These are phyloP conservation scores for Casuarina equisetifolia DNA, from an alignment of 306 rosid genomes.

Conservation along the genomic window DNA sequence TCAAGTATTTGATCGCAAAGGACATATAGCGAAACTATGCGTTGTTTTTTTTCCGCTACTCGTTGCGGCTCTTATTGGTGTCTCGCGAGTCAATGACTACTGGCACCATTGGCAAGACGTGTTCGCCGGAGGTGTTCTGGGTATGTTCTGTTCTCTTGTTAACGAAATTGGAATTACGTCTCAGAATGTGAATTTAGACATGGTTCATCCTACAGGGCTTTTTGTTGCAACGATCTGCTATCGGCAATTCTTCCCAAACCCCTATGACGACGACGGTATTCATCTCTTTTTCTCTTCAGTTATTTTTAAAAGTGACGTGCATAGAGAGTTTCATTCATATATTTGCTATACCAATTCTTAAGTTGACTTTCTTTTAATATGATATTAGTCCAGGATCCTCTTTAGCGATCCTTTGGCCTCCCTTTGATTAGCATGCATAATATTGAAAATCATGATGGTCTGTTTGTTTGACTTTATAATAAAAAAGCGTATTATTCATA, in stretches of 20 bases:
- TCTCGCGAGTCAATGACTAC: constrained; percentile 86
- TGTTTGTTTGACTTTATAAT: too few species aligned
- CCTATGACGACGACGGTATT: constrained; percentile 63
- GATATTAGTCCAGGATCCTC: too few species aligned
- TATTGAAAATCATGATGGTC: too few species aligned
- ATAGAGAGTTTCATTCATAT: constrained; percentile 1
- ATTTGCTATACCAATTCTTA: not conserved
- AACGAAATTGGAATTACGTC: constrained; percentile 1
- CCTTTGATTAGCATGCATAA: too few species aligned
- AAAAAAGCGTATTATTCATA: too few species aligned
- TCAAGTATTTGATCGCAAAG: constrained; percentile 70
- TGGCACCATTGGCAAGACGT: constrained; percentile 99
- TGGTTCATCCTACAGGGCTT: constrained; percentile 55
- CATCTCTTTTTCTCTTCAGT: constrained; percentile 4
- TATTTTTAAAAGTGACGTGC: not conserved
- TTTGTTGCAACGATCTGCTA: constrained; percentile 80
- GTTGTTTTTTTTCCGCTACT: constrained; percentile 75
- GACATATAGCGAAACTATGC: constrained; percentile 85
- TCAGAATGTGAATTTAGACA: not conserved
- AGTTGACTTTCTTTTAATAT: too few species aligned
- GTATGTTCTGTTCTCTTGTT: constrained; percentile 34
- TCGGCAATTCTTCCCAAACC: constrained; percentile 80
- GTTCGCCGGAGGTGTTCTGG: constrained; percentile 74
- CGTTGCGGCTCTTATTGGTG: constrained; percentile 65
- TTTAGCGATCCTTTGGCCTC: too few species aligned